phyloP scores from a whole-genome alignment of 2,329 filamentous ascomycete species.

The Exophiala viscosa region DNA sequence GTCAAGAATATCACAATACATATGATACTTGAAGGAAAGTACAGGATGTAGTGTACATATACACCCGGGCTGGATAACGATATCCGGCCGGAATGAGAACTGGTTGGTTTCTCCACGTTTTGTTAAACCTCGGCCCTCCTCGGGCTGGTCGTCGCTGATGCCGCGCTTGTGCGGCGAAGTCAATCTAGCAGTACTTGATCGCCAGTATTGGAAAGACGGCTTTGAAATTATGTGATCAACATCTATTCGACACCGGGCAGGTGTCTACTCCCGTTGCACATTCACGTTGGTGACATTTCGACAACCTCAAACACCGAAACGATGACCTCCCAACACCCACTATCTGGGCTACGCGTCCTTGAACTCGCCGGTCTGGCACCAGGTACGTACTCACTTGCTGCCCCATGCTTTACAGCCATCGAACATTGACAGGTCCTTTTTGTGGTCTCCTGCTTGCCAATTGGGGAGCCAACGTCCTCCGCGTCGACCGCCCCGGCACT shows the following conservation, averaged over 20 bases:
- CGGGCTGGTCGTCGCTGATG: background rate
- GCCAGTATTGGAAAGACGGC: background rate
- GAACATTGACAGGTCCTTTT: slow-evolving; percentile 64
- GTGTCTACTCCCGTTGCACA: background rate
- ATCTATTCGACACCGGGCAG: background rate
- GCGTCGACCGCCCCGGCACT: slow-evolving; percentile 65
- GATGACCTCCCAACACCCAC: slow-evolving; percentile 37
- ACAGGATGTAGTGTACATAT: background rate
- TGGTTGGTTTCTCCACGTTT: background rate
- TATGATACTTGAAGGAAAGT: background rate
- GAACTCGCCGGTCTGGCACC: slow-evolving; percentile 66
- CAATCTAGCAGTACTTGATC: too few species aligned
- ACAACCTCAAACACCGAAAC: background rate
- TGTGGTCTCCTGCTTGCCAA: slow-evolving; percentile 85
- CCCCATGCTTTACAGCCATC: background rate
- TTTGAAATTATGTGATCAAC: background rate
- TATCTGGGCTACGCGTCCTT: slow-evolving; percentile 59
- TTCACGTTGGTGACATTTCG: background rate
- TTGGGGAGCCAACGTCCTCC: slow-evolving; percentile 81
- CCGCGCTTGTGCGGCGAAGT: background rate
- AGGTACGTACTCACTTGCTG: slow-evolving; percentile 40
- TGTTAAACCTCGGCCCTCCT: background rate
- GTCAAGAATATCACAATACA: too few species aligned
- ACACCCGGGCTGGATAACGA: background rate
- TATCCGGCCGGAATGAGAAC: background rate